These are phyloP conservation scores for Suillus brevipes DNA, from an alignment of 768 basidiomycete genomes.

Conservation along the genomic window DNA sequence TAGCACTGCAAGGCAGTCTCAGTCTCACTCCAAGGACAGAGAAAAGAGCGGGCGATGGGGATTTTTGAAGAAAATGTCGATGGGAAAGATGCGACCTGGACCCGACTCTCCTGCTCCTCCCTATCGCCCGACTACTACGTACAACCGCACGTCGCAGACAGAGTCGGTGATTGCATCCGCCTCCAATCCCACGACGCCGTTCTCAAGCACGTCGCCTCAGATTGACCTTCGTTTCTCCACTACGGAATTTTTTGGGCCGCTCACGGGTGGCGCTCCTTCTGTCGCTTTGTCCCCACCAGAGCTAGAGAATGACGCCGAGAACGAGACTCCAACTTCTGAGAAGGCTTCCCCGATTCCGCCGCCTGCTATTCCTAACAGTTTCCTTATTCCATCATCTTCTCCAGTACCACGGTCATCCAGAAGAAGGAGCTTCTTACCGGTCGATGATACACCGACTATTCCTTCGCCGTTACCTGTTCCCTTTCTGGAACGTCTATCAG, in stretches of 20 bases:
- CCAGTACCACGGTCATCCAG: slow-evolving; percentile 57
- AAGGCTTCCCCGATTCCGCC: slow-evolving; percentile 7
- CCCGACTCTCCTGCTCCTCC: slow-evolving; percentile 46
- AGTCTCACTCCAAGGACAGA: slow-evolving; percentile 36
- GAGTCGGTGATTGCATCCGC: slow-evolving; percentile 22
- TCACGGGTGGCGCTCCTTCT: slow-evolving; percentile 37
- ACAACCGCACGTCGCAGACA: slow-evolving; percentile 17
- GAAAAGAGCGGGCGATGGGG: slow-evolving; percentile 86
- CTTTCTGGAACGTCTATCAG: slow-evolving; percentile 54
- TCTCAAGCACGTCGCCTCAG: slow-evolving; percentile 50
- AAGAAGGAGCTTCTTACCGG: slow-evolving; percentile 86
- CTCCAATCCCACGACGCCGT: slow-evolving; percentile 30
- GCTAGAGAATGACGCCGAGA: slow-evolving; percentile 8
- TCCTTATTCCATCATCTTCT: slow-evolving; percentile 40
- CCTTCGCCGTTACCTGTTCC: slow-evolving; percentile 62
- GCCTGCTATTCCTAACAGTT: slow-evolving; percentile 20
- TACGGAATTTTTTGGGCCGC: slow-evolving; percentile 58
- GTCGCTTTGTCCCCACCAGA: slow-evolving; percentile 27
- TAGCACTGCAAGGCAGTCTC: slow-evolving; percentile 19
- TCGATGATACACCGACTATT: slow-evolving; percentile 68
- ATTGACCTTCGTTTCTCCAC: slow-evolving; percentile 75
- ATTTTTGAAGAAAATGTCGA: slow-evolving; percentile 98
- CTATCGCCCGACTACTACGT: slow-evolving; percentile 40
- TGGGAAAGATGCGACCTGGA: slow-evolving; percentile 78
- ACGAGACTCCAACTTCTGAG: slow-evolving; percentile 20